These are phyloP conservation scores for Elsinoe batatas DNA, from an alignment of 2,329 filamentous ascomycete genomes.

Conservation along the genomic window DNA sequence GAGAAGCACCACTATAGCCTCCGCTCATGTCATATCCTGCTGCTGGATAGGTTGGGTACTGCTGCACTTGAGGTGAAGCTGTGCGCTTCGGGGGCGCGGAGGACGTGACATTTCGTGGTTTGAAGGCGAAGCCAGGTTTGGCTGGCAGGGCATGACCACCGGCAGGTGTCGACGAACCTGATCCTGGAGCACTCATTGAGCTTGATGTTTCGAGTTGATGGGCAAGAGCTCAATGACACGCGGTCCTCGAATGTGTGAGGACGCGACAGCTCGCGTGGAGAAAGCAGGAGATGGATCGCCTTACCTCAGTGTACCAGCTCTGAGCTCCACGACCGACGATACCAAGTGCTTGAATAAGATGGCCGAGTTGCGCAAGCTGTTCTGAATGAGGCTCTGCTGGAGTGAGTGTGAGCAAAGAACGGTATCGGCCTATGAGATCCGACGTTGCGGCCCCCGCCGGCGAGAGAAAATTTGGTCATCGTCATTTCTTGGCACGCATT, in stretches of 20 bases:
- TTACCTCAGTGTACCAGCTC: neutral
- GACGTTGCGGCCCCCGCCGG: neutral
- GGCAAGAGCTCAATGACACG: neutral
- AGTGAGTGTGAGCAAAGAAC: neutral
- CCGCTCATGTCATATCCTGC: constrained; percentile 13
- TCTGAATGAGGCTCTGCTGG: neutral
- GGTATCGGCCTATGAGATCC: neutral
- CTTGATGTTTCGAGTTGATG: constrained; percentile 53
- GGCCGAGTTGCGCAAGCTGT: neutral
- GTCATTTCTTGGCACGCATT: neutral
- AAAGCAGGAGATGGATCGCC: neutral
- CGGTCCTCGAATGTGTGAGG: neutral
- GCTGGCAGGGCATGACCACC: constrained; percentile 19
- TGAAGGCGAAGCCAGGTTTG: constrained; percentile 42
- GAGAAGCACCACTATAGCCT: constrained; percentile 7
- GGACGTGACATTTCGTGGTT: constrained; percentile 48
- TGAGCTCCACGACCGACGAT: neutral
- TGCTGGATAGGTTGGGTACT: constrained; percentile 1
- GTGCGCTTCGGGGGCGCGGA: constrained; percentile 18
- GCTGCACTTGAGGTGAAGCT: constrained; percentile 1
- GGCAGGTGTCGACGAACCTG: constrained; percentile 15
- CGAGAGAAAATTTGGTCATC: neutral
- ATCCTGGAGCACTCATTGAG: constrained; percentile 18
- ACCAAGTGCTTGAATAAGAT: neutral
- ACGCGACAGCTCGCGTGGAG: neutral